Evolutionary conservation across 2,329 filamentous ascomycete genomes (phyloP).

Genomic region (Pseudogymnoascus sp.): DNA sequence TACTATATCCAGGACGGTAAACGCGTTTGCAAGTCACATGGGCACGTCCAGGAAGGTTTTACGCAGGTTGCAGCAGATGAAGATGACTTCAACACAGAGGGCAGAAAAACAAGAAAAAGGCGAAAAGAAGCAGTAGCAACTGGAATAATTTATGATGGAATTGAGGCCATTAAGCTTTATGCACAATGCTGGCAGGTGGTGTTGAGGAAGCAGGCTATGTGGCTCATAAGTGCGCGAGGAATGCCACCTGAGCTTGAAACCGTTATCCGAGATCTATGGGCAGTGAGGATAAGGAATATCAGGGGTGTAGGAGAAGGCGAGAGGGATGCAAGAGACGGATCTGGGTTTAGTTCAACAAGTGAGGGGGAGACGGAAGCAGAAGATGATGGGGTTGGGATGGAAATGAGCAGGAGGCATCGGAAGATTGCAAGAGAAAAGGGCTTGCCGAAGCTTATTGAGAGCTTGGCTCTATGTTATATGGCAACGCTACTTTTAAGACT

Average conservation of each 20-base stretch:
- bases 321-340: conserved; percentile 21
- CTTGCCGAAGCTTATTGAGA: conserved; percentile 63
- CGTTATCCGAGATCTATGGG: conserved; percentile 78
- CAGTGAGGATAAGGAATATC: conserved; percentile 37
- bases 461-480: conserved; percentile 71
- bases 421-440: conserved; percentile 20
- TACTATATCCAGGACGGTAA: conserved; percentile 55
- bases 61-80: conserved; percentile 49
- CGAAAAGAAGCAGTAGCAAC: conserved; percentile 48
- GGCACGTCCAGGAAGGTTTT: conserved; percentile 51
- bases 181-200: conserved; percentile 79
- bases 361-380: conserved; percentile 14
- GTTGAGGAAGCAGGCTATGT: conserved; percentile 70
- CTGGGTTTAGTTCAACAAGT: conserved; percentile 20
- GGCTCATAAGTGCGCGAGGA: conserved; percentile 48
- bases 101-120: conserved; percentile 46
- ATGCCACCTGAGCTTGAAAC: conserved; percentile 68
- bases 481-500: conserved; percentile 66
- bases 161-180: conserved; percentile 66
- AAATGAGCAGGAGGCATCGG: conserved; percentile 21
- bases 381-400: conserved; percentile 23
- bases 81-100: conserved; percentile 57
- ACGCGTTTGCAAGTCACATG: conserved; percentile 52
- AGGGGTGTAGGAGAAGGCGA: conserved; percentile 26
- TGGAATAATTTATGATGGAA: conserved; percentile 51